Percentiles rank a stretch among this genome's conserved stretches.
phyloP scores from a whole-genome alignment of 1,284 basidiomycete species.

The Apiotrichum brassicae region DNA sequence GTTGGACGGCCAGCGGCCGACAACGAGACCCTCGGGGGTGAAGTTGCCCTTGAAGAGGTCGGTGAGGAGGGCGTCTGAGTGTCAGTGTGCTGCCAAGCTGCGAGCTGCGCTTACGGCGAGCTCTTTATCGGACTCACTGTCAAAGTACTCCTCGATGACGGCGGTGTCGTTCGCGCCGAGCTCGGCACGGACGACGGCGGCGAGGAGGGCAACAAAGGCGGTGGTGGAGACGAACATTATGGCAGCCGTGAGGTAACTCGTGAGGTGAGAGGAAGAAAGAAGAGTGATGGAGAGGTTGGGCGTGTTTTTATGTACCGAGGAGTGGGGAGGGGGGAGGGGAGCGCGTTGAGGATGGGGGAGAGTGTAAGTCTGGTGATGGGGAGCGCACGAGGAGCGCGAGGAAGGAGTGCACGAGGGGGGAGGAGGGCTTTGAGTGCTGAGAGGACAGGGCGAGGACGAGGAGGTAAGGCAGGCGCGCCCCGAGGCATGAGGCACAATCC shows the following conservation, averaged over 20 bases:
- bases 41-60: slow-evolving; percentile 8
- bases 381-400: background rate
- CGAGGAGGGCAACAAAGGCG: slow-evolving; percentile 2
- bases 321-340: background rate
- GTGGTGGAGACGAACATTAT: slow-evolving; percentile 11
- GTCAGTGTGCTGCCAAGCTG: background rate
- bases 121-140: slow-evolving; percentile 5
- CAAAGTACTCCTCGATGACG: slow-evolving; percentile 4
- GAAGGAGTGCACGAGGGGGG: background rate
- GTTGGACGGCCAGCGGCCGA: slow-evolving; percentile 9
- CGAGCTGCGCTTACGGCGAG: too few relatives aligned
- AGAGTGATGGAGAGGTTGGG: background rate
- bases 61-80: slow-evolving; percentile 4
- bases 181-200: slow-evolving; percentile 8
- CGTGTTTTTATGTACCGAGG: background rate
- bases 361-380: background rate
- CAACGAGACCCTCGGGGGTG: slow-evolving; percentile 12
- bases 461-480: too few relatives aligned
- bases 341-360: background rate
- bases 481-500: too few relatives aligned
- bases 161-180: slow-evolving; percentile 3
- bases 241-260: background rate
- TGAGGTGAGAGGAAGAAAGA: background rate
- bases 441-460: too few relatives aligned
- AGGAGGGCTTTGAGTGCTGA: too few relatives aligned